These are phyloP conservation scores for Arthrobotrys entomopaga DNA, from an alignment of 2,329 filamentous ascomycete genomes.

Conservation along the genomic window DNA sequence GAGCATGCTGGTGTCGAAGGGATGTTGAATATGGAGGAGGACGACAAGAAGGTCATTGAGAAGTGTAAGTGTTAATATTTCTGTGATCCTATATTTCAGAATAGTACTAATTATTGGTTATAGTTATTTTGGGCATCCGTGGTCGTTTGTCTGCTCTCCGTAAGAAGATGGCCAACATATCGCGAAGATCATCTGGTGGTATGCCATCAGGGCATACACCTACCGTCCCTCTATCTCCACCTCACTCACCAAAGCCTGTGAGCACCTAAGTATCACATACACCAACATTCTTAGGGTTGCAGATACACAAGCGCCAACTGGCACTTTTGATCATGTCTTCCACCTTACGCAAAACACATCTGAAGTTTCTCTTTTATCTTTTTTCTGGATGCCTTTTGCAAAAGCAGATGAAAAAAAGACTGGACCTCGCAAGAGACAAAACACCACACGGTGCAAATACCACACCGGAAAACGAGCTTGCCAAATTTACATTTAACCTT, in stretches of 20 bases:
- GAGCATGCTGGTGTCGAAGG: conserved; percentile 56
- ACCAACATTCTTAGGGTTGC: not conserved
- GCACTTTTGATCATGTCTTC: too few relatives aligned
- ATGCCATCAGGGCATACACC: conserved; percentile 43
- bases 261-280: conserved; percentile 19
- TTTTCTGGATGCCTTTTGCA: conserved; percentile 4
- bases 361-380: not conserved
- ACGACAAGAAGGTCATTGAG: conserved; percentile 65
- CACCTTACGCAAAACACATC: too few relatives aligned
- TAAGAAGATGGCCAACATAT: conserved; percentile 66
- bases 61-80: conserved; percentile 63
- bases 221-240: conserved; percentile 40
- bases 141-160: conserved; percentile 64
- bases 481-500: not conserved
- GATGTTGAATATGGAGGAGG: conserved; percentile 63
- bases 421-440: conserved; percentile 22
- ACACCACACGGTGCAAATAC: not conserved
- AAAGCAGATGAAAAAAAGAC: conserved; percentile 17
- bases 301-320: too few relatives aligned
- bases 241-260: conserved; percentile 50
- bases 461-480: not conserved
- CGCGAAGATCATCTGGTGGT: conserved; percentile 63
- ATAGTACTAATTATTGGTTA: conserved; percentile 60
- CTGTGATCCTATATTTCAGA: not conserved
- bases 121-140: conserved; percentile 66